Base-by-base conservation (phyloP, 345 rosid genomes). In the Citrus trifoliata region DNA sequence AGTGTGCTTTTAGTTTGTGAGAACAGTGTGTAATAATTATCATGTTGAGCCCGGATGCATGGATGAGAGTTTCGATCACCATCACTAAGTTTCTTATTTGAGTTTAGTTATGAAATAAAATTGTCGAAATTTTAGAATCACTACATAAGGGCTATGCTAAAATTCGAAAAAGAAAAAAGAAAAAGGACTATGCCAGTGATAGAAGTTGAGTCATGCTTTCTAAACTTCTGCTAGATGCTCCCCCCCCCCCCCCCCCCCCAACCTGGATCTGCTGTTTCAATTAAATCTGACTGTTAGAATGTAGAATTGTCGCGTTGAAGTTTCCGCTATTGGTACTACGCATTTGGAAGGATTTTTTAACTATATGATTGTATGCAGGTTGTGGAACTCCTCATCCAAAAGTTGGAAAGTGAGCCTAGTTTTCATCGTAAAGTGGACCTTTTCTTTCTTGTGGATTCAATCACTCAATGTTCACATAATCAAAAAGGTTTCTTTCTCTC, bases 371-470 rank as follows among this genome's bases (percentile, higher is more conserved):
- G 7, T 62, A 28, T 86, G 82, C 92, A 93, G 99, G 97, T 95
- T 82, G 95, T 94, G 73, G 98, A 96, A 76, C 93, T 96, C 78
- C 88, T 96, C 55, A 93, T 96, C 78, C 89, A 87, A 62, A 96
- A 94, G 84, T 86, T 96, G 87, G 98, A 93, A 87, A 86, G 78
- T 79, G 99, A 94, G 86, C 87, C 97, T 76, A 93, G 88, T 83
- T 94, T 83, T 78, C 91, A 86, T 80, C 91, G 97, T 62, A 94
- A 88, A 85, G 94, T 96, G 86, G 94, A 96, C 85, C 78, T 96
- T 73, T 94, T 96, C 86, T 94, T 96, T 85, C 97, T 94, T 25
- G 95, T 96, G 76, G 98, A 96, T 84, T 96, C 99, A 38, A 96
- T 96, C 83, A 93, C 92, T 68, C 99, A 94, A 69, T 88, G 97